phyloP scores from a whole-genome alignment of 371 early-diverging fungal species.

The Saksenaea vasiformis region DNA sequence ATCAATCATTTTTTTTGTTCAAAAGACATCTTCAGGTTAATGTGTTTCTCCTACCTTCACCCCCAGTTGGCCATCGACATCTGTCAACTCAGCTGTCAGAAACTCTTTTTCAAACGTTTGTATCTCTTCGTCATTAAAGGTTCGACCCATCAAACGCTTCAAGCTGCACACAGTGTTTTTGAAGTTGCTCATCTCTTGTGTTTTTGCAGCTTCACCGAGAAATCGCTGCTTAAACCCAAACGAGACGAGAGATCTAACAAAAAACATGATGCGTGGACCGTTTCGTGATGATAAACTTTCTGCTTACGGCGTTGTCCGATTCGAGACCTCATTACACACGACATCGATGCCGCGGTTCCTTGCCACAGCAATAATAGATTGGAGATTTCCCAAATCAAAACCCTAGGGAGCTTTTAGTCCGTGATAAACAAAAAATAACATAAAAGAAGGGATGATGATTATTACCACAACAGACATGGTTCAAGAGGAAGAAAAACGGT shows the following conservation, averaged over 20 bases:
- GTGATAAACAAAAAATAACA: too few species aligned
- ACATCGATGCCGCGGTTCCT: slow-evolving; percentile 96
- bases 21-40: too few species aligned
- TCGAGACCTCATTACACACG: slow-evolving; percentile 92
- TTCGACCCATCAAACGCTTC: slow-evolving; percentile 95
- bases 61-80: slow-evolving; percentile 80
- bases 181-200: slow-evolving; percentile 89
- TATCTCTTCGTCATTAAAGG: slow-evolving; percentile 85
- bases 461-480: too few species aligned
- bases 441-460: too few species aligned
- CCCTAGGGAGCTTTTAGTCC: slow-evolving; percentile 43
- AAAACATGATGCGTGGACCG: background rate
- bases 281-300: background rate
- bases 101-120: slow-evolving; percentile 76
- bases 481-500: too few species aligned
- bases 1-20: too few species aligned
- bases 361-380: slow-evolving; percentile 93
- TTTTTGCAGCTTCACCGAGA: slow-evolving; percentile 93
- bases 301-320: slow-evolving; percentile 90
- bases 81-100: slow-evolving; percentile 76
- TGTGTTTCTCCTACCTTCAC: too few species aligned
- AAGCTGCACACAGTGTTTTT: slow-evolving; percentile 90
- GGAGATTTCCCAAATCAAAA: slow-evolving; percentile 93
- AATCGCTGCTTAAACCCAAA: slow-evolving; percentile 92
- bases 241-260: slow-evolving; percentile 75